These are phyloP conservation scores for Endotrypanum monterogeii DNA, from an alignment of 208 protist genomes.

Conservation along the genomic window DNA sequence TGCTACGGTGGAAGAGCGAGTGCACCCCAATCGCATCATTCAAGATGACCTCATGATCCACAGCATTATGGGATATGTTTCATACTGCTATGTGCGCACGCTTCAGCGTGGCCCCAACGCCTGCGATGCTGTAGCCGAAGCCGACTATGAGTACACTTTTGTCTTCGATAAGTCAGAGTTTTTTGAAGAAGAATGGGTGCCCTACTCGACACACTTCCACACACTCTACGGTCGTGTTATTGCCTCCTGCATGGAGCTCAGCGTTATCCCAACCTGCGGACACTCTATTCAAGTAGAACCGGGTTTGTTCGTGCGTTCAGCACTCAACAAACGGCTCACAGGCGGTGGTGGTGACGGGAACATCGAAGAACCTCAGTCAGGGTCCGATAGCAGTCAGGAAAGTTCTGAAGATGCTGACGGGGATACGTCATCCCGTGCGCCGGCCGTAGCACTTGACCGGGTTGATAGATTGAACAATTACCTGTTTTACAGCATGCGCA, in stretches of 20 bases:
- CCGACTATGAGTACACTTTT: slow-evolving; percentile 32
- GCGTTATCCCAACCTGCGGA: slow-evolving; percentile 44
- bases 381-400: background rate
- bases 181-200: slow-evolving; percentile 34
- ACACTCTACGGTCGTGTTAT: slow-evolving; percentile 31
- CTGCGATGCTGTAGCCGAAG: slow-evolving; percentile 23
- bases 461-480: slow-evolving; percentile 26
- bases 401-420: background rate
- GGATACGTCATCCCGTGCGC: background rate
- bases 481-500: slow-evolving; percentile 34
- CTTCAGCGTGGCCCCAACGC: slow-evolving; percentile 11
- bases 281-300: slow-evolving; percentile 77
- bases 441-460: background rate
- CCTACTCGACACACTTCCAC: slow-evolving; percentile 23
- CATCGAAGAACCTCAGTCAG: background rate
- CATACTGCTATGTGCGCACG: slow-evolving; percentile 27
- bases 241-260: slow-evolving; percentile 34
- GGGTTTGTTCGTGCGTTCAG: slow-evolving; percentile 53
- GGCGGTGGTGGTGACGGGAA: background rate
- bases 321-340: slow-evolving; percentile 2
- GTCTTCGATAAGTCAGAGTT: slow-evolving; percentile 13
- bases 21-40: slow-evolving; percentile 20
- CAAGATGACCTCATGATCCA: slow-evolving; percentile 26
- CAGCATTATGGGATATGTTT: slow-evolving; percentile 33
- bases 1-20: slow-evolving; percentile 27